Conservation (phyloP, 179 eudicot species). For the Beta lomatogona region DNA sequence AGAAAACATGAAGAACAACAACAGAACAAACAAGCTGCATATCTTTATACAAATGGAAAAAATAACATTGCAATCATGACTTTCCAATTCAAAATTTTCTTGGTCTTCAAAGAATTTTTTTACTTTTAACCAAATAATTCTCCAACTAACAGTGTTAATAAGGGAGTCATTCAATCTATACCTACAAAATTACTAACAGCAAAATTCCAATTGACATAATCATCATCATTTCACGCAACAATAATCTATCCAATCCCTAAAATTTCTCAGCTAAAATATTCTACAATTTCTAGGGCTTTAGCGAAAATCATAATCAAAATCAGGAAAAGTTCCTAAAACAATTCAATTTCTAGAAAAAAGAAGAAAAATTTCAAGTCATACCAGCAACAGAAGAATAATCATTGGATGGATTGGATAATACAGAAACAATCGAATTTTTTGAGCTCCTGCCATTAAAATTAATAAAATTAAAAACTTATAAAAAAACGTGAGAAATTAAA, state of each 20-base stretch:
- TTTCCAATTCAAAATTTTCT: not conserved
- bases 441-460: constrained; percentile 29
- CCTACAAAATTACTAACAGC: not conserved
- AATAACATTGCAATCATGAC: not conserved
- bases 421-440: constrained; percentile 32
- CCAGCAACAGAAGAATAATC: constrained; percentile 31
- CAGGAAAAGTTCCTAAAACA: not conserved
- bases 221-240: not conserved
- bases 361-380: not conserved
- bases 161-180: not conserved
- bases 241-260: not conserved
- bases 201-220: not conserved
- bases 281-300: not conserved
- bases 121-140: not conserved
- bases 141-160: not conserved
- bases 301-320: not conserved
- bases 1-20: not conserved
- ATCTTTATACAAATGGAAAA: not conserved
- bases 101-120: not conserved
- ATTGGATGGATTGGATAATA: constrained; percentile 25
- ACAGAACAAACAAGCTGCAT: not conserved
- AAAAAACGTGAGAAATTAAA: not conserved
- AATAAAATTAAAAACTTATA: not conserved
- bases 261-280: not conserved
- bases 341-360: not conserved